Evolutionary conservation across 192 early-diverging fungal genomes (phyloP).

Genomic region (Backusella mclennaniae): DNA sequence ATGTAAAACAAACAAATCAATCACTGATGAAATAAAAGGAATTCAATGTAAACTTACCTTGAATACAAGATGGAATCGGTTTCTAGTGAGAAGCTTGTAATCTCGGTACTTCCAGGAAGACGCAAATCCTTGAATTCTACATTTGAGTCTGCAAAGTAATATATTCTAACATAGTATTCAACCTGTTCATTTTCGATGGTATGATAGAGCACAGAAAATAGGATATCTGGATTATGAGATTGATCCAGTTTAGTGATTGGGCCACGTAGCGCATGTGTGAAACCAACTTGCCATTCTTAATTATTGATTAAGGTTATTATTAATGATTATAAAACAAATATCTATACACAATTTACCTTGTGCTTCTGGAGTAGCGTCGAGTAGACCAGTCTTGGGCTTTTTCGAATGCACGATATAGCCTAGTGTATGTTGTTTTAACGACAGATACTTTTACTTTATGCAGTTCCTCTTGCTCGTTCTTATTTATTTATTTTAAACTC

Average conservation of each 20-base stretch:
- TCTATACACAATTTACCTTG: not conserved
- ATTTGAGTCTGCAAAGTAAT: conserved; percentile 5
- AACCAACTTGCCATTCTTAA: conserved; percentile 21
- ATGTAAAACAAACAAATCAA: not conserved
- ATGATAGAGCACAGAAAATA: conserved; percentile 34
- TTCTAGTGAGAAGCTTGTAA: conserved; percentile 24
- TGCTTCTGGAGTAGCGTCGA: not conserved
- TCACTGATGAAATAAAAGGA: too few relatives aligned
- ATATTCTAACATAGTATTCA: conserved; percentile 25
- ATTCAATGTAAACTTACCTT: conserved; percentile 4
- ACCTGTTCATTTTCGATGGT: conserved; percentile 24
- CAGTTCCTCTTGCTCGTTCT: not conserved
- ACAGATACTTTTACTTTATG: not conserved
- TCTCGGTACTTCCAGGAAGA: conserved; percentile 30
- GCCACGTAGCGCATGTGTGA: conserved; percentile 25
- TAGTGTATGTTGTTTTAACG: not conserved
- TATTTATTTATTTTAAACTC: too few relatives aligned
- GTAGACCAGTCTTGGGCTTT: not conserved
- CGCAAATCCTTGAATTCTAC: conserved; percentile 29
- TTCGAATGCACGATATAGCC: not conserved
- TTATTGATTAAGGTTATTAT: not conserved
- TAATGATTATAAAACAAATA: not conserved
- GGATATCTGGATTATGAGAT: not conserved
- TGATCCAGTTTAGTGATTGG: conserved; percentile 22
- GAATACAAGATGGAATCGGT: conserved; percentile 28